Evolutionary conservation across 2,329 filamentous ascomycete species (phyloP).

Genomic region (Trichocomaceae sp.): DNA sequence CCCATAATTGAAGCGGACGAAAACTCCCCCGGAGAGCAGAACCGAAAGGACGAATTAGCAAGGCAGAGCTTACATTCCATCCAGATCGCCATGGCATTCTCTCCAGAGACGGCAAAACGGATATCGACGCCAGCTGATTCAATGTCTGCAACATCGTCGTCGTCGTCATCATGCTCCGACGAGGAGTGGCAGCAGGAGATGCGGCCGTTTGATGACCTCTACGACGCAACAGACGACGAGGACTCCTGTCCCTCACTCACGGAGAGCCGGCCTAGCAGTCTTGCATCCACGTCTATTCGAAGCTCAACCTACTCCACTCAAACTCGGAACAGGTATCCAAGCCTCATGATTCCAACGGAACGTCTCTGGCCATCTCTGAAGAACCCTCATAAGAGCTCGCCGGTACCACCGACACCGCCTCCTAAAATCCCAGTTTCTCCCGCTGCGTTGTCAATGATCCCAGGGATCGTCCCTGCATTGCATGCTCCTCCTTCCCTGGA

Average conservation of each 20-base stretch:
- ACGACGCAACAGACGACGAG: constrained; percentile 73
- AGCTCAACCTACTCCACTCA: constrained; percentile 31
- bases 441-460: constrained; percentile 65
- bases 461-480: constrained; percentile 62
- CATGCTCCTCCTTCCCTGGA: constrained; percentile 84
- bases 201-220: constrained; percentile 78
- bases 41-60: constrained; percentile 24
- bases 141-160: constrained; percentile 22
- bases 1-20: constrained; percentile 53
- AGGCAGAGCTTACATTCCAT: constrained; percentile 13
- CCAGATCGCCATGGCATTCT: constrained; percentile 17
- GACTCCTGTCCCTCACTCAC: constrained; percentile 43
- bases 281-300: constrained; percentile 37
- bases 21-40: constrained; percentile 23
- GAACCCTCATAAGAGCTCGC: constrained; percentile 45
- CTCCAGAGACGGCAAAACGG: constrained; percentile 14
- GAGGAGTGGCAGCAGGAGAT: constrained; percentile 58
- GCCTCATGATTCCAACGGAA: constrained; percentile 53
- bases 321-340: constrained; percentile 49
- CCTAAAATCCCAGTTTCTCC: constrained; percentile 66
- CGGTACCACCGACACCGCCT: constrained; percentile 44
- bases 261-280: constrained; percentile 45
- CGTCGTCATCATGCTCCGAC: constrained; percentile 40
- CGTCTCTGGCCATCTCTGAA: constrained; percentile 51
- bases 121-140: constrained; percentile 30